These are phyloP conservation scores for Cornus controversa DNA, from an alignment of 148 eudicot species.

Conservation along the genomic window DNA sequence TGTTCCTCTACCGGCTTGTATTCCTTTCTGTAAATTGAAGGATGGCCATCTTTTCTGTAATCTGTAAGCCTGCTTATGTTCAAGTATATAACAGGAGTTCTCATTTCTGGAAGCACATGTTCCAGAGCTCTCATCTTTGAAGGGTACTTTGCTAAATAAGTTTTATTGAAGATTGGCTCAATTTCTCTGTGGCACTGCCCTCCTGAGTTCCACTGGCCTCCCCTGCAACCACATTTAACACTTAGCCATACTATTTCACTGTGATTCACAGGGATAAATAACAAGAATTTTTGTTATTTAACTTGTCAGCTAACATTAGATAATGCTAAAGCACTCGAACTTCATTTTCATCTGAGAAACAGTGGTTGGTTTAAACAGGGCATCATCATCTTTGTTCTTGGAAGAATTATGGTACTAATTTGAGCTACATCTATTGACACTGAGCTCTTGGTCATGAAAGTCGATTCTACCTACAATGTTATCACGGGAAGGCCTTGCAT, in stretches of 20 bases:
- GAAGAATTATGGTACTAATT: too few relatives aligned
- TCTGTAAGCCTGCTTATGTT: constrained; percentile 86
- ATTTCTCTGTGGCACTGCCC: constrained; percentile 90
- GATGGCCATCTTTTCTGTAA: constrained; percentile 86
- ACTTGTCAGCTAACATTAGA: too few relatives aligned
- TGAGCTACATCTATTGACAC: too few relatives aligned
- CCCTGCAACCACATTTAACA: constrained; percentile 40
- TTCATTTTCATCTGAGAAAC: too few relatives aligned
- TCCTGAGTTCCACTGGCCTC: constrained; percentile 96
- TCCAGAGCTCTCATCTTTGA: constrained; percentile 77
- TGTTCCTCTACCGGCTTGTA: constrained; percentile 44
- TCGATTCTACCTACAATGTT: too few relatives aligned
- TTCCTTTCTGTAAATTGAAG: constrained; percentile 70
- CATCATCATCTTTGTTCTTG: too few relatives aligned
- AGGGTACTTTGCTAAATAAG: constrained; percentile 62
- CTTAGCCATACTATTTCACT: background rate
- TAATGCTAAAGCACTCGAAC: too few relatives aligned
- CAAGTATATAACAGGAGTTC: constrained; percentile 67
- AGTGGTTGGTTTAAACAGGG: too few relatives aligned
- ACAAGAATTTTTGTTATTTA: too few relatives aligned
- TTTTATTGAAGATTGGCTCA: constrained; percentile 65
- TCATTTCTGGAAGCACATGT: constrained; percentile 54
- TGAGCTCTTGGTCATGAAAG: too few relatives aligned
- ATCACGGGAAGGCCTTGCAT: too few relatives aligned
- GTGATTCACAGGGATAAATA: background rate